Conservation (phyloP, 306 rosid genomes). For the Vicia faba region DNA sequence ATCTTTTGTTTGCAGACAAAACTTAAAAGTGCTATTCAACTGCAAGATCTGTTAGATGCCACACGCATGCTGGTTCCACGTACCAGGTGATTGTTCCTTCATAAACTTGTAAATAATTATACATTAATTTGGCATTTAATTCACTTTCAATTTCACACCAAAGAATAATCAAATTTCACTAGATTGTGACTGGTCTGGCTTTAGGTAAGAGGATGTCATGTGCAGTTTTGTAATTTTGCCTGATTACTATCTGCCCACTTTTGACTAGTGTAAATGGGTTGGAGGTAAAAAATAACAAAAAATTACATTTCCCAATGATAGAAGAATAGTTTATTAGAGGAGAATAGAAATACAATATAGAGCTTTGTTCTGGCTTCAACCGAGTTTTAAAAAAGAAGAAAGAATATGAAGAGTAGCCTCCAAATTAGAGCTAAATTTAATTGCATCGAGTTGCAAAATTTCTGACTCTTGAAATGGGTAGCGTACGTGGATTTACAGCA, state of each 20-base stretch:
- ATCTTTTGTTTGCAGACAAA: slow-evolving; percentile 66
- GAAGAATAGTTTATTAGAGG: slow-evolving; percentile 1
- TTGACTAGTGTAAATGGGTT: no score
- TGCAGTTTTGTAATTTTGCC: slow-evolving; percentile 4
- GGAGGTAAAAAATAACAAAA: neutral
- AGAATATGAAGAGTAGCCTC: slow-evolving; percentile 4
- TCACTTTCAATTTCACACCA: slow-evolving; percentile 4
- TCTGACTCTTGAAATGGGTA: neutral
- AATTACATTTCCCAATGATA: neutral
- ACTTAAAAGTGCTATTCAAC: slow-evolving; percentile 89
- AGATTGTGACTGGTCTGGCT: slow-evolving; percentile 10
- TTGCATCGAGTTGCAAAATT: neutral
- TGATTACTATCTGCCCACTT: no score
- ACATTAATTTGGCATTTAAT: slow-evolving; percentile 3
- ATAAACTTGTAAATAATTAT: slow-evolving; percentile 18
- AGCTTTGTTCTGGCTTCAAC: no score
- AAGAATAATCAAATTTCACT: slow-evolving; percentile 9
- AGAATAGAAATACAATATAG: neutral
- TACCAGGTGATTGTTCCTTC: slow-evolving; percentile 58
- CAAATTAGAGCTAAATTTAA: slow-evolving; percentile 14
- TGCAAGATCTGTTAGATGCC: slow-evolving; percentile 96
- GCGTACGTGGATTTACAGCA: neutral
- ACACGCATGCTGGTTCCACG: slow-evolving; percentile 97
- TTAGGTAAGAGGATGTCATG: neutral
- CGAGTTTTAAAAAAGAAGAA: neutral